Percentiles rank a stretch among this genome's conserved stretches.
phyloP scores from a whole-genome alignment of 2,329 filamentous ascomycete species.

The Neofusicoccum sp. region DNA sequence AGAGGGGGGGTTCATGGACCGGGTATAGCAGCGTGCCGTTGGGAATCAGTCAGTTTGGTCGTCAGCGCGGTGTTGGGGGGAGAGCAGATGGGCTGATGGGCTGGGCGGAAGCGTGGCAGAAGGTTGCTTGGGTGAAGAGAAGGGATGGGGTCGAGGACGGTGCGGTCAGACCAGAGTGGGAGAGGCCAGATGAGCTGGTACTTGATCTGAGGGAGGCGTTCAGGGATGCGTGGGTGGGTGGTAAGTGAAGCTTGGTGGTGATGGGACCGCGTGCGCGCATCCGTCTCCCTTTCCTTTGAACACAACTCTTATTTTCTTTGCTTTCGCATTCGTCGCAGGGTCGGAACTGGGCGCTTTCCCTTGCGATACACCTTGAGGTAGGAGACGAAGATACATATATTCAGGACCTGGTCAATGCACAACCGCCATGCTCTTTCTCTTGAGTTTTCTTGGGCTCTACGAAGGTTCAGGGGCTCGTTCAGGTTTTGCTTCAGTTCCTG shows the following conservation, averaged over 20 bases:
- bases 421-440: no score
- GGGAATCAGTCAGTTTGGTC: slow-evolving; percentile 41
- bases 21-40: slow-evolving; percentile 29
- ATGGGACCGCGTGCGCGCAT: no score
- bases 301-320: neutral
- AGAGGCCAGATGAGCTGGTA: slow-evolving; percentile 40
- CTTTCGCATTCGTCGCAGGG: no score
- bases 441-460: neutral
- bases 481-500: neutral
- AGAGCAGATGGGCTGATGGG: slow-evolving; percentile 24
- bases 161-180: slow-evolving; percentile 39
- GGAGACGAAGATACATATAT: no score
- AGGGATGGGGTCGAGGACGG: slow-evolving; percentile 29
- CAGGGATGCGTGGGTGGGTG: slow-evolving; percentile 23
- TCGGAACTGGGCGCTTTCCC: no score
- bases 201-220: slow-evolving; percentile 43
- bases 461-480: neutral
- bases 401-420: no score
- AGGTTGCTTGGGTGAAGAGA: slow-evolving; percentile 38
- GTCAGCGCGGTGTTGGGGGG: neutral
- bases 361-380: no score
- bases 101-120: slow-evolving; percentile 40
- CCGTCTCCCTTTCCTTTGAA: no score
- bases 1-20: slow-evolving; percentile 6
- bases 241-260: neutral